Percentiles rank a stretch among this genome's conserved stretches.
These are phyloP conservation scores for Xylaria sp. DNA, from an alignment of 2,329 filamentous ascomycete genomes.

Conservation along the genomic window DNA sequence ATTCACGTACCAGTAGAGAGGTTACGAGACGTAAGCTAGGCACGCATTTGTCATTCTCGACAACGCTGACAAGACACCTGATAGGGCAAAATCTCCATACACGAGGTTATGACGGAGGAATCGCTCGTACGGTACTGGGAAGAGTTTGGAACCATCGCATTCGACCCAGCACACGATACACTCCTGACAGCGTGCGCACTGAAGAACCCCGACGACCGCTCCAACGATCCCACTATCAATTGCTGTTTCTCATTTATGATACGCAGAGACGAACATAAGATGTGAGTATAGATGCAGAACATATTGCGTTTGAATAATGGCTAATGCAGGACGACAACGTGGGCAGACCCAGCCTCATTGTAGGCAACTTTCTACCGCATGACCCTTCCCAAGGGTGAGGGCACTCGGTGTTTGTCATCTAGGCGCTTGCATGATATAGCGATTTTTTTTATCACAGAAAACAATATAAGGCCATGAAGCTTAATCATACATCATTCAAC, in stretches of 20 bases:
- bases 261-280: conserved; percentile 91
- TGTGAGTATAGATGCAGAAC: conserved; percentile 69
- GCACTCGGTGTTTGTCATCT: conserved; percentile 35
- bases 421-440: conserved; percentile 13
- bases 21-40: conserved; percentile 81
- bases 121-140: conserved; percentile 98
- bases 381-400: conserved; percentile 64
- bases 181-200: conserved; percentile 93
- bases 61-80: conserved; percentile 29
- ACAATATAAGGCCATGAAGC: conserved; percentile 8
- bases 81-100: conserved; percentile 91
- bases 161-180: conserved; percentile 92
- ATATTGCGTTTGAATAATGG: neutral
- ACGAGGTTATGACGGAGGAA: conserved; percentile 95
- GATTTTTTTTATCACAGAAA: neutral
- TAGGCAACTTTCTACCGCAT: conserved; percentile 96
- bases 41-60: neutral
- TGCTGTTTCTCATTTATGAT: conserved; percentile 99
- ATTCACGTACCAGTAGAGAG: conserved; percentile 93
- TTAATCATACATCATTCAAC: conserved; percentile 9
- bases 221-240: conserved; percentile 78
- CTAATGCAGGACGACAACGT: conserved; percentile 49
- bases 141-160: conserved; percentile 97
- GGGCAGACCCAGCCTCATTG: conserved; percentile 86
- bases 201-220: conserved; percentile 79